Conservation (phyloP, 495 filamentous ascomycete species). For the Parmelia sp. region DNA sequence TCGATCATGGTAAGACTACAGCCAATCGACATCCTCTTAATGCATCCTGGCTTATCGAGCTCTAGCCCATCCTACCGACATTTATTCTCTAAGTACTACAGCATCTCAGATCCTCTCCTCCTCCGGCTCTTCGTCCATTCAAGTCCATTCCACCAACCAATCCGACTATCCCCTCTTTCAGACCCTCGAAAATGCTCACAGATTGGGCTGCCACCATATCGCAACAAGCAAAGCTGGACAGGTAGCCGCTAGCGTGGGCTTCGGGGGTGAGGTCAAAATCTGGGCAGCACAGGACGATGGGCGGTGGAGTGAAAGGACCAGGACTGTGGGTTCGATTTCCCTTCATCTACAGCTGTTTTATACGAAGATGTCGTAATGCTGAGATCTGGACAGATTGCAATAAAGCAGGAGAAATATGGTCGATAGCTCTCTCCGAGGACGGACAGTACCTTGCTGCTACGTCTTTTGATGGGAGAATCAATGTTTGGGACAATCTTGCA, state of each 20-base stretch:
- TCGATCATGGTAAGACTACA: constrained; percentile 65
- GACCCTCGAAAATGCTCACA: constrained; percentile 67
- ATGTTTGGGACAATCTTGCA: constrained; percentile 70
- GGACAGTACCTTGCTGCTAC: constrained; percentile 77
- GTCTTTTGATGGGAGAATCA: constrained; percentile 75
- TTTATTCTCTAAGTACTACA: constrained; percentile 85
- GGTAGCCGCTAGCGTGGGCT: constrained; percentile 73
- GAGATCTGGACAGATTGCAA: constrained; percentile 35
- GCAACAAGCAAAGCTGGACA: constrained; percentile 60
- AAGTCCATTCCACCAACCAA: constrained; percentile 64
- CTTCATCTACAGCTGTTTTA: constrained; percentile 8
- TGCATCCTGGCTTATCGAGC: constrained; percentile 6
- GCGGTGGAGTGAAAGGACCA: constrained; percentile 47
- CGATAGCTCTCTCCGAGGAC: constrained; percentile 72
- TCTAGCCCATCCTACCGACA: constrained; percentile 71
- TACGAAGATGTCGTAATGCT: constrained; percentile 18
- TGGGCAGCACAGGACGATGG: constrained; percentile 56
- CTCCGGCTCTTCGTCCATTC: constrained; percentile 72
- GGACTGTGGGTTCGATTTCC: constrained; percentile 38
- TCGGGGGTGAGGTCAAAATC: constrained; percentile 75
- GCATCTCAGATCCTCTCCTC: constrained; percentile 68
- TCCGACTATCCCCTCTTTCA: constrained; percentile 70
- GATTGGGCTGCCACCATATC: constrained; percentile 84
- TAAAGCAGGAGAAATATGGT: constrained; percentile 69
- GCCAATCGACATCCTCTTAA: not conserved